Base-by-base conservation (phyloP, 2,329 filamentous ascomycete genomes). In the Colletotrichum incanum region DNA sequence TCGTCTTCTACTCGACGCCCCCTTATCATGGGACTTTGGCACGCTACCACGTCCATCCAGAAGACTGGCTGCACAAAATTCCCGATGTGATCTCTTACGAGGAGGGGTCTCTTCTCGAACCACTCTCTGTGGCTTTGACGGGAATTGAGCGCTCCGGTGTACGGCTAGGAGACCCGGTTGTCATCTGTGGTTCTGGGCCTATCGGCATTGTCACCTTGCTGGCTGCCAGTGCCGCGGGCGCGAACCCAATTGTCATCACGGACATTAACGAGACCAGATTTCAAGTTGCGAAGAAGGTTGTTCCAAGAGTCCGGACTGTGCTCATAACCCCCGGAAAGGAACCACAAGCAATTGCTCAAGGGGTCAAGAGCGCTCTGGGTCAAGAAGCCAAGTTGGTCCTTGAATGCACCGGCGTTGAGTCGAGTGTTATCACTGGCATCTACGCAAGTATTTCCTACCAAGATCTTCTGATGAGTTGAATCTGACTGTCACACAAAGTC, bases 341-440 rank as follows among this genome's bases (percentile, higher is more conserved):
- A 20, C 31, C 61, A 20, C 52, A 54, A 28, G 54, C 26, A 23
- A 45, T 43, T 11, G 67, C 73, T 6, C 76, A 76, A 64, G 76
- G 79, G 56, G 75, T 78, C 61, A 75, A 75, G 59, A 74, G 74
- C 7, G 62, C 77, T 3, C 79, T 79, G 23, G 73, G 61, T 6
- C 61, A 70, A 37, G 67, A 91, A 76, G 90, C 91, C 2, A 85
- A 87, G 37, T 81, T 92, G 41, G 88, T 87, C 3, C 84, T 93
- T 79, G 91, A 93, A 78, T 93, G 91, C 81, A 93, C 91, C 0
- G 91, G 91, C 60, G 89, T 92, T 18, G 90, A 92, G 78, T 87
- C 85, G 73, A 89, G 86, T 76, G 89, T 93, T 74, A 84, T 84
- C 9, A 85, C 87, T 28, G 90, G 89, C 12, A 92, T 93, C 75